Evolutionary conservation across 345 rosid genomes (phyloP).

Genomic region (Erodium maritimum): DNA sequence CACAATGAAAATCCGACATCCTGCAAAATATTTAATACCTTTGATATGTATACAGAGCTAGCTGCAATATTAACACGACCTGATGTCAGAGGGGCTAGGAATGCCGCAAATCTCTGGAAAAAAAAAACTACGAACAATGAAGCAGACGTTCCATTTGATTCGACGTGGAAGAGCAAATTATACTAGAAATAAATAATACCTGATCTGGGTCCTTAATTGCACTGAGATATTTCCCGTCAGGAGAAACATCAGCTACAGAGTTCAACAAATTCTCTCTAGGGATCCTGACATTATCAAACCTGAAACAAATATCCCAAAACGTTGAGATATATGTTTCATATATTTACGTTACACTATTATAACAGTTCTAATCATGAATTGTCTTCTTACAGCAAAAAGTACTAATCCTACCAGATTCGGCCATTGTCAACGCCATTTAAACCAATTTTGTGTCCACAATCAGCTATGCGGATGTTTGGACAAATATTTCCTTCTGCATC

Average conservation of each 20-base stretch:
- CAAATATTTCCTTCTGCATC: slow-evolving; percentile 60
- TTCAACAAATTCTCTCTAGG: slow-evolving; percentile 88
- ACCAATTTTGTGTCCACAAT: slow-evolving; percentile 93
- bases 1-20: not conserved
- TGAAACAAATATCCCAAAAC: slow-evolving; percentile 17
- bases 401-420: slow-evolving; percentile 58
- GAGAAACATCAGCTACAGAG: slow-evolving; percentile 87
- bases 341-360: not conserved
- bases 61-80: slow-evolving; percentile 75
- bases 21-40: slow-evolving; percentile 31
- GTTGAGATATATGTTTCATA: slow-evolving; percentile 3
- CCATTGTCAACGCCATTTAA: slow-evolving; percentile 96
- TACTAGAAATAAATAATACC: slow-evolving; percentile 21
- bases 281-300: slow-evolving; percentile 79
- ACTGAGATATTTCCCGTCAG: slow-evolving; percentile 72
- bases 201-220: slow-evolving; percentile 84
- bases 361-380: not conserved
- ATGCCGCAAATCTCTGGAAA: slow-evolving; percentile 85
- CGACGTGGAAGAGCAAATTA: too few species aligned
- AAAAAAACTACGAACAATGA: too few species aligned
- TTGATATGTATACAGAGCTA: slow-evolving; percentile 49
- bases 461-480: slow-evolving; percentile 72
- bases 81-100: slow-evolving; percentile 83
- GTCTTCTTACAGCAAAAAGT: not conserved
- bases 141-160: too few species aligned